Evolutionary conservation across 805 yeast genomes (phyloP).

Genomic region (Metahyphopichia silvanorum): DNA sequence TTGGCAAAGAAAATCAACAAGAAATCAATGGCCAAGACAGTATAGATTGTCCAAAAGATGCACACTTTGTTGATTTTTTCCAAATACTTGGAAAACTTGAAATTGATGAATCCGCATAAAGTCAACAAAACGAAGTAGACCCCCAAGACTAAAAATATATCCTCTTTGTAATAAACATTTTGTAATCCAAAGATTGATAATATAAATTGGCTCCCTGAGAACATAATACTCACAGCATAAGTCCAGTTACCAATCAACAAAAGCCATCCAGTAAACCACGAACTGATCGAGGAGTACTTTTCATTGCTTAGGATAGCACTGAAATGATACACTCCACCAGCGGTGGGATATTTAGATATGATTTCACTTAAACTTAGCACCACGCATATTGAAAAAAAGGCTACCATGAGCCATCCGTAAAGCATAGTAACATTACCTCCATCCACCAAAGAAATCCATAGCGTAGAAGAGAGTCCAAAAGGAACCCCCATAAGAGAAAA

Average conservation of each 20-base stretch:
- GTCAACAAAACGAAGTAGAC: constrained; percentile 56
- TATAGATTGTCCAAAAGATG: constrained; percentile 72
- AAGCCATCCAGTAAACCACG: constrained; percentile 82
- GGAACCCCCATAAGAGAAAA: constrained; percentile 83
- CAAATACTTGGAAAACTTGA: constrained; percentile 54
- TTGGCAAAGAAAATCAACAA: constrained; percentile 56
- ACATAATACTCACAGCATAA: constrained; percentile 68
- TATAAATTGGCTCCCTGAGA: constrained; percentile 73
- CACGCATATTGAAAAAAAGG: constrained; percentile 59
- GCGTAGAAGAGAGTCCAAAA: constrained; percentile 69
- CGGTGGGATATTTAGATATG: constrained; percentile 71
- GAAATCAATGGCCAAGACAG: constrained; percentile 65
- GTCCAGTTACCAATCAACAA: constrained; percentile 74
- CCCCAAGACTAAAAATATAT: constrained; percentile 51
- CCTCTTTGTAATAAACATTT: constrained; percentile 55
- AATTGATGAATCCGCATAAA: constrained; percentile 60
- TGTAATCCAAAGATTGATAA: constrained; percentile 63
- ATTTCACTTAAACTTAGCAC: constrained; percentile 76
- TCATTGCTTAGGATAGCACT: constrained; percentile 67
- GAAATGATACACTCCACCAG: constrained; percentile 74
- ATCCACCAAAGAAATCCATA: constrained; percentile 67
- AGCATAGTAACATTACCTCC: constrained; percentile 77
- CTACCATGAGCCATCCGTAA: constrained; percentile 71
- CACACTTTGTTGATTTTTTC: constrained; percentile 65
- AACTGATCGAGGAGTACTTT: constrained; percentile 51